These are phyloP conservation scores for Tricholoma terreum DNA, from an alignment of 768 basidiomycete genomes.

Conservation along the genomic window DNA sequence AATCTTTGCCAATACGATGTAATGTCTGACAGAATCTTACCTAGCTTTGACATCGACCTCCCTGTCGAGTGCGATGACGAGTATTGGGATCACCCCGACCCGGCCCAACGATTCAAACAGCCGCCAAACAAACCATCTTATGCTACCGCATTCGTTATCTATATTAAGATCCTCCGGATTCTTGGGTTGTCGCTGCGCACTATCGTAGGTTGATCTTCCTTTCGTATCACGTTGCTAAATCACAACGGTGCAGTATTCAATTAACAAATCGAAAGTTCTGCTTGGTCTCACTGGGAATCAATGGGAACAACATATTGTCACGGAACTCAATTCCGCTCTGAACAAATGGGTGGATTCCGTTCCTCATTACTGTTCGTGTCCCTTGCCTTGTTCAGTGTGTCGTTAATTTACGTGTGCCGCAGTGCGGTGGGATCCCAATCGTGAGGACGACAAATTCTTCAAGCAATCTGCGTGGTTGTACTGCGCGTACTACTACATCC, in stretches of 20 bases:
- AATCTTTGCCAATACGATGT: constrained; percentile 5
- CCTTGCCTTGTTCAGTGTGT: neutral
- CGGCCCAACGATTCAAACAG: constrained; percentile 62
- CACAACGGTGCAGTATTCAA: constrained; percentile 61
- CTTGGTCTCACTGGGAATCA: constrained; percentile 58
- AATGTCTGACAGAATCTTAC: neutral
- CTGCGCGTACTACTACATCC: constrained; percentile 49
- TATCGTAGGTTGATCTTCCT: constrained; percentile 42
- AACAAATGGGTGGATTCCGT: constrained; percentile 71
- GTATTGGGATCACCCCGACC: constrained; percentile 67
- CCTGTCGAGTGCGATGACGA: constrained; percentile 68
- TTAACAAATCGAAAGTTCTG: constrained; percentile 67
- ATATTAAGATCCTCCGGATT: constrained; percentile 60
- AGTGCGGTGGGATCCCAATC: constrained; percentile 56
- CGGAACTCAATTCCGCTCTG: constrained; percentile 67
- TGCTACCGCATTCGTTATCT: constrained; percentile 53
- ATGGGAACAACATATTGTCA: constrained; percentile 70
- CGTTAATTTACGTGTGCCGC: neutral
- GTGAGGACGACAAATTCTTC: constrained; percentile 44
- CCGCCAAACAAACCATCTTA: constrained; percentile 59
- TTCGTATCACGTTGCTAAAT: neutral
- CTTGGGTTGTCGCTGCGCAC: constrained; percentile 62
- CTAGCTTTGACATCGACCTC: constrained; percentile 72
- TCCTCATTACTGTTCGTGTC: constrained; percentile 51
- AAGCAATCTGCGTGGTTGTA: constrained; percentile 62